Base-by-base conservation (phyloP, 1,284 basidiomycete genomes). In the Tilletiaria anomala region DNA sequence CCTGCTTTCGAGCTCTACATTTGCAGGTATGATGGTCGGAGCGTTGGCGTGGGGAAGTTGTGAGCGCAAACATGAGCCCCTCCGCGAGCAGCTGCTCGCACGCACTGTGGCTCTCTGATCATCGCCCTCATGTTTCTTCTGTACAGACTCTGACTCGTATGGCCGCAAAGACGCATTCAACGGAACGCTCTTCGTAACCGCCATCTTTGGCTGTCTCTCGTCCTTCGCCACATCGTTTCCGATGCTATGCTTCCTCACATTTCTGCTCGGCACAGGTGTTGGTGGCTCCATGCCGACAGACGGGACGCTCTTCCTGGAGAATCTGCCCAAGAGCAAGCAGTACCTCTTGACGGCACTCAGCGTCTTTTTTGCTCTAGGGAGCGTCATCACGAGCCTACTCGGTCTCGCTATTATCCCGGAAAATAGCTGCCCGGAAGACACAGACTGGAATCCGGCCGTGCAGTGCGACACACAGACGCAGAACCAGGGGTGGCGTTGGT, bases 21-120 rank as follows among this genome's bases (percentile, higher is more conserved):
- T 87, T 66, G 78, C 76, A 5, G 84, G 91, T 32, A 96, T 96
- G 91, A 93, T 93, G 85, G 67, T 94, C 43, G 89, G 89, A 3
- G 86, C 87, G 0, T 70, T 91, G 8, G 54, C 46, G 0, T 67
- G 63, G 65, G 66, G 65, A 3, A 49, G 48, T 29, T 56, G 48
- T 52, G 32, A 43, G 47, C 32, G 14, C 32, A 37, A 8, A 17
- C 21, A 11, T 16, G 35, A 19, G 21, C 20, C 12, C 33, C 5
- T 4, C n/a, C 10, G 12, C 17, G 6, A 33, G 21, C 22, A 20
- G 14, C 12, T 21, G 20, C 19, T 18, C 6, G 8, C 26, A 29
- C 33, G 23, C 33, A 32, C 15, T 16, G 15, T 6, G 18, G 12
- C 6, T 17, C 26, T 23, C 15, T 17, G 6, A 12, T 15, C 29